Conservation (phyloP, 2,329 filamentous ascomycete genomes). For the Chaetothyriales sp. region DNA sequence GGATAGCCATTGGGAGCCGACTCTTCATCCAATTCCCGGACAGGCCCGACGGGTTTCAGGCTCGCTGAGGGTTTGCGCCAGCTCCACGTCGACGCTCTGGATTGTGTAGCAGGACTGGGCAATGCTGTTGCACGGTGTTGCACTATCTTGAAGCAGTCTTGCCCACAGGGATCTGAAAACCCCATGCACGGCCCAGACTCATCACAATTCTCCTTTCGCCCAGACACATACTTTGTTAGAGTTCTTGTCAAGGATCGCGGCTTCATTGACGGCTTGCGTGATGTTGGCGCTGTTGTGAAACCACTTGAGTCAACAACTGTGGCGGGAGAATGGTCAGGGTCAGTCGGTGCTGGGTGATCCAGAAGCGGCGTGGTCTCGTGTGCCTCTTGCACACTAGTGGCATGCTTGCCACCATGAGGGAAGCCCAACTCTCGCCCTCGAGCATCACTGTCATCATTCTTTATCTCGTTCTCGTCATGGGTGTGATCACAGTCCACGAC, state of each 20-base stretch:
- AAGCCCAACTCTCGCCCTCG: conserved; percentile 5
- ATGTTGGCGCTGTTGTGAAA: conserved; percentile 10
- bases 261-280: conserved; percentile 22
- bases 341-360: conserved; percentile 5
- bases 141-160: conserved; percentile 41
- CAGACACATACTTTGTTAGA: conserved; percentile 36
- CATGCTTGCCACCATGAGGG: conserved; percentile 16
- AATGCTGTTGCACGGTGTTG: conserved; percentile 14
- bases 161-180: conserved; percentile 45
- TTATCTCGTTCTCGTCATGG: conserved; percentile 26
- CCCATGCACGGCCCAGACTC: conserved; percentile 46
- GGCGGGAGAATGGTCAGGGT: conserved; percentile 4
- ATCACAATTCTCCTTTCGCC: conserved; percentile 38
- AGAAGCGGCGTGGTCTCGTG: conserved; percentile 17
- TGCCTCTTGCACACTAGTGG: conserved; percentile 9
- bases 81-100: not conserved
- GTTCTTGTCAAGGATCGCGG: conserved; percentile 22
- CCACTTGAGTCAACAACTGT: conserved; percentile 1
- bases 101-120: conserved; percentile 1
- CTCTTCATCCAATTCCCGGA: not conserved
- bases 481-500: conserved; percentile 33
- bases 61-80: not conserved
- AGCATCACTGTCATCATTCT: conserved; percentile 18
- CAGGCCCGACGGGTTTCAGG: not conserved
- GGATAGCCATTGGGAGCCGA: not conserved